Conservation (phyloP, 768 basidiomycete species). For the Pleurotus giganteus region DNA sequence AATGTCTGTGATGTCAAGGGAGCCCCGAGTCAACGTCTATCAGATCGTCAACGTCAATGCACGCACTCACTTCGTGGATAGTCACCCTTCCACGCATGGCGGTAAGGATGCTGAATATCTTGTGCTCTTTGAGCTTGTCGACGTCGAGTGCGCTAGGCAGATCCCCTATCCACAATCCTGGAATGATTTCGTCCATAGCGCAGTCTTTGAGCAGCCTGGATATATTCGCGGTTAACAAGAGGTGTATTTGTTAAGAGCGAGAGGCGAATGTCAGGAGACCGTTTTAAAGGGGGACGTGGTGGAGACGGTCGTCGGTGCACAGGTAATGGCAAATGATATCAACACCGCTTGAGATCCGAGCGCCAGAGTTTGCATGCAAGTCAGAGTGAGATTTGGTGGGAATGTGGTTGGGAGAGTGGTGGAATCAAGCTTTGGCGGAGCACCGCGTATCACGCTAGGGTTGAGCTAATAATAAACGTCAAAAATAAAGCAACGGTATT, state of each 20-base stretch:
- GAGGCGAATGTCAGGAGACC: neutral
- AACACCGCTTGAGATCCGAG: neutral
- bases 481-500: too few relatives aligned
- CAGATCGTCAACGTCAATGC: neutral
- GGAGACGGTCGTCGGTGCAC: neutral
- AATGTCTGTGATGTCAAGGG: constrained; percentile 54
- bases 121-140: constrained; percentile 57
- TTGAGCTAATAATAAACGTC: too few relatives aligned
- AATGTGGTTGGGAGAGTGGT: neutral
- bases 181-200: constrained; percentile 75
- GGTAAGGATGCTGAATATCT: constrained; percentile 74
- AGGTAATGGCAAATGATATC: neutral
- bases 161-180: constrained; percentile 84
- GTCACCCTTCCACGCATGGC: constrained; percentile 70
- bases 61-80: constrained; percentile 54
- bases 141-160: constrained; percentile 66
- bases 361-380: constrained; percentile 11
- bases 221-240: neutral
- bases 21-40: neutral
- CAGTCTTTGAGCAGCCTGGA: neutral
- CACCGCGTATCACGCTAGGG: too few relatives aligned
- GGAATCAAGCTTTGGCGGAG: neutral
- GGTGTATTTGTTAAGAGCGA: neutral
- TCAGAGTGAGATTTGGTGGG: neutral
- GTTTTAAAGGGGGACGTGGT: neutral